These are phyloP conservation scores for Salvia rosmarinus DNA, from an alignment of 257 asterid species.

Conservation along the genomic window DNA sequence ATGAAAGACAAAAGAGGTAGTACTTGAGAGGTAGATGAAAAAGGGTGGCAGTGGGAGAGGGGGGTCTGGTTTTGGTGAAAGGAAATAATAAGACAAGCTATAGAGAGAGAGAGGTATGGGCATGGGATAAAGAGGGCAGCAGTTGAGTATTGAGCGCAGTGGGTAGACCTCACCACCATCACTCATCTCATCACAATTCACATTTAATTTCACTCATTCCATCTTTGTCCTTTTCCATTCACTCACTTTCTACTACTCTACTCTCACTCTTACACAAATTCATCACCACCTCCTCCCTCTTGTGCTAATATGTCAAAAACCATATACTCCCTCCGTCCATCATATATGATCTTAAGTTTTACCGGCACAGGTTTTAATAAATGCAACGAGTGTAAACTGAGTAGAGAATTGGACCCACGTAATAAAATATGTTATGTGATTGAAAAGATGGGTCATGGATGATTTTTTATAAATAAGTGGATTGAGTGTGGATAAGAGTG, in stretches of 20 bases:
- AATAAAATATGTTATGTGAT: no score
- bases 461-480: no score
- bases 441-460: no score
- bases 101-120: neutral
- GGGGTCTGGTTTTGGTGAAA: slow-evolving; percentile 43
- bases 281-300: neutral
- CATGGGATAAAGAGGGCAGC: slow-evolving; percentile 28
- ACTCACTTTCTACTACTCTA: slow-evolving; percentile 13
- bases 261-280: neutral
- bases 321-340: no score
- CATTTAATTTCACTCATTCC: neutral
- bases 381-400: no score
- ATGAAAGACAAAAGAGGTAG: slow-evolving; percentile 40
- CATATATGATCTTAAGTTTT: no score
- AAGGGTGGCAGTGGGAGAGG: slow-evolving; percentile 32
- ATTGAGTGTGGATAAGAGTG: no score
- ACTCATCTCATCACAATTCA: slow-evolving; percentile 18
- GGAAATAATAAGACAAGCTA: slow-evolving; percentile 19
- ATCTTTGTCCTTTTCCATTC: slow-evolving; percentile 27
- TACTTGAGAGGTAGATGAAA: slow-evolving; percentile 39
- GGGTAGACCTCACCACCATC: slow-evolving; percentile 29
- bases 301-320: no score
- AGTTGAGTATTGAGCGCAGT: neutral
- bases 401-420: no score
- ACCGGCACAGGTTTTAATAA: no score